A percentile compares a stretch with the other conserved stretches of the same genome.
phyloP scores from a whole-genome alignment of 2,329 filamentous ascomycete genomes.

The Beauveria pseudobassiana region DNA sequence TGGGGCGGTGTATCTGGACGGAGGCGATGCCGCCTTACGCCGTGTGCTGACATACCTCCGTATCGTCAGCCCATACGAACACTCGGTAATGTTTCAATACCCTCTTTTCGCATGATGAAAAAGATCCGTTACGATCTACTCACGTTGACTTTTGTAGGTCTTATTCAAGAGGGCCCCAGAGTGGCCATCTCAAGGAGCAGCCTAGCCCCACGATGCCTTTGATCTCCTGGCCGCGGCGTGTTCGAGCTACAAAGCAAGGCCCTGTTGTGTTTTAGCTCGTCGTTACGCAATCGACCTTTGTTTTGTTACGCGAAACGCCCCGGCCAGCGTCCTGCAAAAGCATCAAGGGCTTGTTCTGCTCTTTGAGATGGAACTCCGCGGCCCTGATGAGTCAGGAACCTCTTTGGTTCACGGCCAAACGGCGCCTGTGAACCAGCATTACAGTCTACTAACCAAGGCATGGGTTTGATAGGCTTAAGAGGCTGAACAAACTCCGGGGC shows the following conservation, averaged over 20 bases:
- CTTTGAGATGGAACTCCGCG: neutral
- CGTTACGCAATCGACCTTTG: neutral
- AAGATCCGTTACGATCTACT: neutral
- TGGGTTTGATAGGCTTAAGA: no score
- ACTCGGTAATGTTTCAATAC: neutral
- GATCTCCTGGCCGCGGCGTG: neutral
- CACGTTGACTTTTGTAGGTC: neutral
- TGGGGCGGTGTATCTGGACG: neutral
- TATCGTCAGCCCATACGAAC: neutral
- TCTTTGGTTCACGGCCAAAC: no score
- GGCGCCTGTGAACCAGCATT: no score
- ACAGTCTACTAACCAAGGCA: no score
- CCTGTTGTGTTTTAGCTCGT: neutral
- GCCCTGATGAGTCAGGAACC: neutral
- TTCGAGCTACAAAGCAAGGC: neutral
- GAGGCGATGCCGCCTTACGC: neutral
- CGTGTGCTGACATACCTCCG: neutral
- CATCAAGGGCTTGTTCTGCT: neutral
- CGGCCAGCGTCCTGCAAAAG: neutral
- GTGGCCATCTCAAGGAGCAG: neutral
- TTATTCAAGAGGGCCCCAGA: neutral
- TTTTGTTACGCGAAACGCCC: neutral
- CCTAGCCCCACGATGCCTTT: neutral
- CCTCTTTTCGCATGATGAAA: neutral
- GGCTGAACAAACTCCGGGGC: no score